These are phyloP conservation scores for Ganoderma leucocontextum DNA, from an alignment of 1,284 basidiomycete species.

Conservation along the genomic window DNA sequence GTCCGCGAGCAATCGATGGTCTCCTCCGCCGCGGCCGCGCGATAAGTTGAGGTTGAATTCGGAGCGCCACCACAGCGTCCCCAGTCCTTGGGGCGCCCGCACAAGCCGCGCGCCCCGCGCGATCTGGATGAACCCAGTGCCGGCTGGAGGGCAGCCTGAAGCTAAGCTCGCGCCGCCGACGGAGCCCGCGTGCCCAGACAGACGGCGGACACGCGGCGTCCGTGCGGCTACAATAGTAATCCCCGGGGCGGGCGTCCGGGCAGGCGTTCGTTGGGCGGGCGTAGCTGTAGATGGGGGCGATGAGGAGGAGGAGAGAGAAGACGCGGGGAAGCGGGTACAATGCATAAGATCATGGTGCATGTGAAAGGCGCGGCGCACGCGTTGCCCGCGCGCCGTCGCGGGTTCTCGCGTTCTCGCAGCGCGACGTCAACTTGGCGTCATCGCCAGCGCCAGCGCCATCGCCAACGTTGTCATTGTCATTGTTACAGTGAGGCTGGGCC, in stretches of 20 bases:
- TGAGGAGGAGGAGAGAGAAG: not conserved
- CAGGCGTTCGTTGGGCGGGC: slow-evolving; percentile 5
- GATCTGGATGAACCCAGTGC: slow-evolving; percentile 1
- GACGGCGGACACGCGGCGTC: slow-evolving; percentile 6
- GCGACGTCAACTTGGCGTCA: not conserved
- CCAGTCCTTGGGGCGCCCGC: slow-evolving; percentile 2
- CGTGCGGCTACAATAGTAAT: slow-evolving; percentile 1
- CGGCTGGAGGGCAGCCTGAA: slow-evolving; percentile 1
- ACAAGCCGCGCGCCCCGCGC: slow-evolving; percentile 2
- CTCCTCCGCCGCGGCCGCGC: not conserved
- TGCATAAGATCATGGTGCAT: not conserved
- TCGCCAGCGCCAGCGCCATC: not conserved
- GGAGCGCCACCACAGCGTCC: not conserved
- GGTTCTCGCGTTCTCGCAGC: not conserved
- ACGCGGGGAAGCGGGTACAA: slow-evolving; percentile 6
- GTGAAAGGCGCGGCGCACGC: slow-evolving; percentile 7
- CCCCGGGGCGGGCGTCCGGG: not conserved
- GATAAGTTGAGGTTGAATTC: not conserved
- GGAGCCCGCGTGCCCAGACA: slow-evolving; percentile 7
- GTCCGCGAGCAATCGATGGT: not conserved
- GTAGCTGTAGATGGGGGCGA: not conserved
- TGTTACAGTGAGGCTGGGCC: not conserved
- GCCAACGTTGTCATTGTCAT: not conserved
- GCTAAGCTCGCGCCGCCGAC: slow-evolving; percentile 2
- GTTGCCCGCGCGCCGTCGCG: not conserved